Percentiles rank a stretch among this genome's conserved stretches.
Evolutionary conservation across 305 asterid genomes (phyloP).

Genomic region (Plantago rigida): DNA sequence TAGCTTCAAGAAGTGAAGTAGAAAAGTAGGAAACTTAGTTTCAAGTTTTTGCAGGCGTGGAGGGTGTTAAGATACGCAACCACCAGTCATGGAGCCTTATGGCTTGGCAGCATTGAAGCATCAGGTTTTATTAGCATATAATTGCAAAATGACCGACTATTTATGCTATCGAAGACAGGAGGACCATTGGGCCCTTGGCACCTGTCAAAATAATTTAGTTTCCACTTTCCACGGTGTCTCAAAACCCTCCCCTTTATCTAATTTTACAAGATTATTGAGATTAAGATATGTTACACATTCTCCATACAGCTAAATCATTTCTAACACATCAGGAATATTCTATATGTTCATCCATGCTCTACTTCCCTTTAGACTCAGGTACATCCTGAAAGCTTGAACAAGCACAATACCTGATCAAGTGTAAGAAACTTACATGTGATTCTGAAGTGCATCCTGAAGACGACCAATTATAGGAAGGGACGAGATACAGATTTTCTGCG

Average conservation of each 20-base stretch:
- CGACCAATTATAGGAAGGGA: constrained; percentile 47
- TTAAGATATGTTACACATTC: constrained; percentile 7
- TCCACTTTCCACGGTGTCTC: not conserved
- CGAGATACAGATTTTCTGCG: constrained; percentile 51
- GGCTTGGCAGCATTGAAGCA: too few species aligned
- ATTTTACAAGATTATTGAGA: not conserved
- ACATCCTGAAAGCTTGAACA: not conserved
- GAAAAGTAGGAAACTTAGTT: too few species aligned
- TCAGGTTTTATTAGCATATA: too few species aligned
- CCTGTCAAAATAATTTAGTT: too few species aligned
- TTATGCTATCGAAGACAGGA: too few species aligned
- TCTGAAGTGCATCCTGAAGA: constrained; percentile 52
- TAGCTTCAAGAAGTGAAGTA: too few species aligned
- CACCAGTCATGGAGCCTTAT: too few species aligned
- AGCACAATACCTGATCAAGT: constrained; percentile 10
- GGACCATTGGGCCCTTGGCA: too few species aligned
- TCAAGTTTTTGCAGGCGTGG: too few species aligned
- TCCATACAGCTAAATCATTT: constrained; percentile 9
- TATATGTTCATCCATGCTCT: constrained; percentile 4
- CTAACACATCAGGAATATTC: constrained; percentile 13
- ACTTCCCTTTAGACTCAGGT: constrained; percentile 15
- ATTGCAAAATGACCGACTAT: too few species aligned
- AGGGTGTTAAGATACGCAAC: too few species aligned
- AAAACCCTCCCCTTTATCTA: constrained; percentile 2
- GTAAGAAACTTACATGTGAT: constrained; percentile 60